Base-by-base conservation (phyloP, 202 grass and related monocot genomes). In the Hordeum pubiflorum region DNA sequence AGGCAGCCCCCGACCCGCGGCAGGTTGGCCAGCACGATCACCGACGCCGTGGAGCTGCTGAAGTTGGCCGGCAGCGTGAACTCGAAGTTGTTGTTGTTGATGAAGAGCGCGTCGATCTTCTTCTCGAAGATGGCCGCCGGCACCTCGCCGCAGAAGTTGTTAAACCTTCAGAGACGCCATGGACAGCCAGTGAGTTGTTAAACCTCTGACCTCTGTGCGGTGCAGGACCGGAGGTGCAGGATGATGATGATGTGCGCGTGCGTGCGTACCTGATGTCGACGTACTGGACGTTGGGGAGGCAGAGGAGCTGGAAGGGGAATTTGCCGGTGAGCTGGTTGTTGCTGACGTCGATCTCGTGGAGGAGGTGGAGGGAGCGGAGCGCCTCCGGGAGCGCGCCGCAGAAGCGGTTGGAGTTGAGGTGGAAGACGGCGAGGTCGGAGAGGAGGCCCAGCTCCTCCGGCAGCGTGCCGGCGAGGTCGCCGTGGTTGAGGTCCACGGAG, bases 71-170 rank as follows among this genome's bases (percentile, higher is more conserved):
- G 84, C 44, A 98, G 78, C 14, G 79, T 64, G 82, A 94, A 89
- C 62, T 89, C 59, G 84, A 98, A 98, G 64, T 89, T n/a, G 88
- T 98, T 98, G 90, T 94, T 93, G 86, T 98, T 98, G 57, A 98
- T 93, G 86, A 98, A 98, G 15, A 98, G 69, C 4, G 95, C 95
- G 61, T 98, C 95, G 54, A 94, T 89, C 58, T 86, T 85, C 61
- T 88, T 86, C 22, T 98, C 88, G 63, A 94, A 98, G 56, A 98
- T 63, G 1, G 85, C 79, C 29, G 75, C 17, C 10, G 95, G 95
- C 70, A 98, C 90, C 32, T 88, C 41, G 14, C 95, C 95, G 63
- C 80, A 87, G 36, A 98, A 88, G 76, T 87, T 91, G 88, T 98
- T 98, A 57, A 81, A 94, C 54, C 94, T 87, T 84, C 79, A 81